Evolutionary conservation across 257 asterid genomes (phyloP), one percentile per base, ranked within the genome.

Genomic region (Primulina tabacum): DNA sequence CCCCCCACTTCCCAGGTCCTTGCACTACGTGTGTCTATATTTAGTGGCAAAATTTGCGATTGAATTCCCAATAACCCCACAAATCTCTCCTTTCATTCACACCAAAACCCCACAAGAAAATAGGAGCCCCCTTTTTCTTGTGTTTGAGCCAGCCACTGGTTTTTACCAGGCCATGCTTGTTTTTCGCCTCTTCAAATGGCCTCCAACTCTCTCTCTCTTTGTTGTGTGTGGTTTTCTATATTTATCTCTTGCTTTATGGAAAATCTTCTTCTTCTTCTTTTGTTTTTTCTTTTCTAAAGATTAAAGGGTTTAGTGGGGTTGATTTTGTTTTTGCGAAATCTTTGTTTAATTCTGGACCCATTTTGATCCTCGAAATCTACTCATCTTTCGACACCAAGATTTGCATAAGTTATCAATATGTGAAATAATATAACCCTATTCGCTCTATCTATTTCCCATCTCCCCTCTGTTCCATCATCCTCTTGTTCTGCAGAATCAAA

Each of bases 281-380:
- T 24, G 26, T 24, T 24, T 24, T 70, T 62, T 74, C 59, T 32
- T 64, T 7, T 26, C 26, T 28, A 9, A 24, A 24, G 1, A 34
- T 59, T 59, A 74, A 73, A 71, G 73, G 64, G 32, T 28, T 63
- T 79, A 75, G 76, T 76, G 77, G 79, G 75, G 81, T 73, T 71
- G 64, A 55, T 37, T 38, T 76, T 74, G 68, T 32, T 68, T 34
- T 33, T 5, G 34, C 69, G 26, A 43, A 69, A 68, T 67, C 28
- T 68, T 68, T 35, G 67, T 59, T 34, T 29, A 50, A 40, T 76
- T 78, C 34, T 68, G 87, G 87, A 70, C 89, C 89, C 87, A 84
- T 61, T 76, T 78, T 80, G 87, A 84, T 86, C 73, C 70, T 56
- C 82, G 62, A 78, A 67, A 84, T 84, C 87, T 77, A 73, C 28